Evolutionary conservation across 192 early-diverging fungal species (phyloP), one percentile per base, ranked within the genome.

Genomic region (Coemansia sp.): DNA sequence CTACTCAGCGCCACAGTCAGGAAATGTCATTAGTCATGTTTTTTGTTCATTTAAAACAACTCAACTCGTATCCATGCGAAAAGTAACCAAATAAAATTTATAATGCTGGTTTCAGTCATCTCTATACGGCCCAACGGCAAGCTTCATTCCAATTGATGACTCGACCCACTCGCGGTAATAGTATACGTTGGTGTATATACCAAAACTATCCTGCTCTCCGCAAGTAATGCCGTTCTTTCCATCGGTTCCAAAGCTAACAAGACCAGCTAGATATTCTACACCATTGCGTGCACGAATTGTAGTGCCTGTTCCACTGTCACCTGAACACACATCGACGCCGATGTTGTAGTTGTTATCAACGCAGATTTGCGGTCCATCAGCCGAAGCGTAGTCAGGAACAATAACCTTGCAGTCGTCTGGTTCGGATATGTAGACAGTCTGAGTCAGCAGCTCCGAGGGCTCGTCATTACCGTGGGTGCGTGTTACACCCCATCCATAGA

Each of bases 201-300:
- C 75, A 71, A 78, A 78, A 57, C 75, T 71, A 22, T 62, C 69
- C 9, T 58, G 48, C 38, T 78, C 75, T 9, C 75, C 75, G 22
- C 75, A 78, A 0, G 75, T 78, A 9, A 61, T 37, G 13, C 65
- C 59, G 7, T 57, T 61, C 9, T 55, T 37, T 14, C 22, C 47
- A 52, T 71, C 57, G 11, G 61, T 61, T 10, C 75, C 75, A 18
- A 65, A 78, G 62, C 75, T 78, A 30, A 78, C 75, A 19, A 78
- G 48, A 39, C 75, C 75, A 38, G 69, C 69, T 37, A 65, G 46
- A 25, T 78, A 78, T 22, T 63, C 30, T 3, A 18, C 53, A 33
- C 62, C 62, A 1, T 61, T 60, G 9, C 47, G 25, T n/a, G 50
- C 30, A 18, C 38, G 30, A 17, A 71, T 59, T 0, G 69, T 78